phyloP scores from a whole-genome alignment of 106 monocot species.

The Acanthochlamys bracteata region DNA sequence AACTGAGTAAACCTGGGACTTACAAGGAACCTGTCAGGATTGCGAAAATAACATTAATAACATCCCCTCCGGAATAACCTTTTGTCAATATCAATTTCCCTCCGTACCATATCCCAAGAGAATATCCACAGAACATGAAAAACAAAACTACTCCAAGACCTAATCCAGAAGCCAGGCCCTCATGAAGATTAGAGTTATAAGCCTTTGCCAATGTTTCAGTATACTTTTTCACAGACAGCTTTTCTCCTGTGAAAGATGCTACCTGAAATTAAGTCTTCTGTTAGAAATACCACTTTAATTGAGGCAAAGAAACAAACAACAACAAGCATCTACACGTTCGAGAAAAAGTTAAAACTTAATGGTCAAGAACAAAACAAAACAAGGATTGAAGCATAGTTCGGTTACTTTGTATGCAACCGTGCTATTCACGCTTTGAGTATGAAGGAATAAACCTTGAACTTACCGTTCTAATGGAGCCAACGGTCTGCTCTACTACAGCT shows the following conservation, averaged over 20 bases:
- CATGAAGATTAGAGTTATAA: slow-evolving; percentile 30
- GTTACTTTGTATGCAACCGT: too few species aligned
- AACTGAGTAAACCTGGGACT: slow-evolving; percentile 12
- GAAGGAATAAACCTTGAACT: slow-evolving; percentile 2
- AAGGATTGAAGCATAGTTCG: too few species aligned
- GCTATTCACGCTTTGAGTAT: too few species aligned
- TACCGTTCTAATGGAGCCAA: slow-evolving; percentile 49
- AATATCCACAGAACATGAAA: slow-evolving; percentile 32
- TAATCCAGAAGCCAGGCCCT: slow-evolving; percentile 53
- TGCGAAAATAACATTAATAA: slow-evolving; percentile 53
- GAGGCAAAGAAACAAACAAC: too few species aligned
- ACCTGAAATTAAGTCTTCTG: slow-evolving; percentile 27
- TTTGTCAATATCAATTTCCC: slow-evolving; percentile 40
- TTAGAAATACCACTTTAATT: neutral
- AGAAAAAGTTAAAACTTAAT: too few species aligned
- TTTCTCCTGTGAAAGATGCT: slow-evolving; percentile 76
- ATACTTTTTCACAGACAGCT: slow-evolving; percentile 45
- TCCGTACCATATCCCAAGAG: slow-evolving; percentile 69
- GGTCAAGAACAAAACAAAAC: too few species aligned
- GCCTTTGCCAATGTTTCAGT: slow-evolving; percentile 36
- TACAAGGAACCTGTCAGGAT: slow-evolving; percentile 54
- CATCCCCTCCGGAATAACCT: slow-evolving; percentile 48
- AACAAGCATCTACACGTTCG: too few species aligned
- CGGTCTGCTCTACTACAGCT: slow-evolving; percentile 38
- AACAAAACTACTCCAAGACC: slow-evolving; percentile 36